These are phyloP conservation scores for Schrenkiella parvula DNA, from an alignment of 345 rosid species.

Conservation along the genomic window DNA sequence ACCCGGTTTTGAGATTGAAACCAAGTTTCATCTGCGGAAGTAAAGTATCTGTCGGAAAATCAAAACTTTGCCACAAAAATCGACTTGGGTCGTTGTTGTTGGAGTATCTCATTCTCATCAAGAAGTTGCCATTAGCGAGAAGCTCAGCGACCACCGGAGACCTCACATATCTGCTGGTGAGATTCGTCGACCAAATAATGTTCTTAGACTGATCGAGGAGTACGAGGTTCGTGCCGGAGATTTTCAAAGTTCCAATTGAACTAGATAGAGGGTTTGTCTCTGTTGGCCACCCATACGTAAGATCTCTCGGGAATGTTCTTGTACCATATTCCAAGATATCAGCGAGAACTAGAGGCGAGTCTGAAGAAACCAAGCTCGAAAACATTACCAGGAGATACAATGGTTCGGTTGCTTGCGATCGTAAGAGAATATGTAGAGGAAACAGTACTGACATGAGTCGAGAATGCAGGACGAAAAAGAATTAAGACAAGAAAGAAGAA, in stretches of 20 bases:
- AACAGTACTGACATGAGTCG: constrained; percentile 37
- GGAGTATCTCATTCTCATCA: constrained; percentile 47
- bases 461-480: constrained; percentile 15
- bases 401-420: constrained; percentile 38
- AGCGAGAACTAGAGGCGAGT: constrained; percentile 24
- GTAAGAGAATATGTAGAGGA: constrained; percentile 35
- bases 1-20: constrained; percentile 44
- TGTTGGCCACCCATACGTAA: constrained; percentile 74
- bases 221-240: constrained; percentile 34
- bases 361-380: constrained; percentile 71
- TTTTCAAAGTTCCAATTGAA: constrained; percentile 43
- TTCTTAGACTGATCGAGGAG: constrained; percentile 31
- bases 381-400: constrained; percentile 43
- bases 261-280: constrained; percentile 48
- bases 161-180: background rate
- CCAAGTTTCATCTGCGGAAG: constrained; percentile 71
- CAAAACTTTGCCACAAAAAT: constrained; percentile 66
- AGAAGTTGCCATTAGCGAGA: constrained; percentile 57
- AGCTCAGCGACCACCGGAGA: constrained; percentile 47
- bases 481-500: constrained; percentile 22
- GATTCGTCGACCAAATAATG: constrained; percentile 54
- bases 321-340: constrained; percentile 77
- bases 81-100: background rate
- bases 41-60: constrained; percentile 63
- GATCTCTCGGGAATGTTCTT: constrained; percentile 45